Evolutionary conservation across 768 basidiomycete species (phyloP).

Genomic region (Rhodotorula diobovata): DNA sequence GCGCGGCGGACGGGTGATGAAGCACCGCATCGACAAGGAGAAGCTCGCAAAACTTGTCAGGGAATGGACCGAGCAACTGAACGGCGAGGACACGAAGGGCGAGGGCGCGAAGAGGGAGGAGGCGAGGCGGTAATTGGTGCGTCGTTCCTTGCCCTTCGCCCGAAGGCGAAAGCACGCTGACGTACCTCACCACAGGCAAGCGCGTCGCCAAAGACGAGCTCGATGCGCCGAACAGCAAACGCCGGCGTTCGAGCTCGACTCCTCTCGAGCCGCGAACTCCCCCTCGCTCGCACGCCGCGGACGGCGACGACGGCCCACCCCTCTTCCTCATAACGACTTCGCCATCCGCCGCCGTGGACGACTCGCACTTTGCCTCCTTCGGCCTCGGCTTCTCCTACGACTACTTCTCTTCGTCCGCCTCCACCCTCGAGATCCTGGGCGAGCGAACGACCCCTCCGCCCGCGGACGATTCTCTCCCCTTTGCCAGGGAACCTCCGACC

Average conservation of each 20-base stretch:
- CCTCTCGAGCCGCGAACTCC: neutral
- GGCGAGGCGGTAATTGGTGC: neutral
- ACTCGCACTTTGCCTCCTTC: conserved; percentile 31
- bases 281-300: neutral
- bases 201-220: neutral
- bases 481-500: neutral
- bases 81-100: neutral
- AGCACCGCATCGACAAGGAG: conserved; percentile 36
- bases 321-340: conserved; percentile 26
- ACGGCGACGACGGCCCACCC: conserved; percentile 1
- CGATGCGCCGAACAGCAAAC: neutral
- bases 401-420: neutral
- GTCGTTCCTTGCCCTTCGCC: neutral
- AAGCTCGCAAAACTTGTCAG: conserved; percentile 17
- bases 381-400: conserved; percentile 31
- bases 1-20: conserved; percentile 27
- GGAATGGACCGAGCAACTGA: conserved; percentile 30
- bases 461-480: neutral
- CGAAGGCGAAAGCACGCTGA: too few relatives aligned
- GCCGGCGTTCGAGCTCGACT: too few relatives aligned
- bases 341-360: conserved; percentile 22
- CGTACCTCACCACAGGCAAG: neutral
- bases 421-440: conserved; percentile 21
- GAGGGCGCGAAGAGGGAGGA: too few relatives aligned
- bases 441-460: neutral